Percentiles rank a stretch among this genome's conserved stretches.
phyloP scores from a whole-genome alignment of 768 basidiomycete species.

The Boletus bicolor region DNA sequence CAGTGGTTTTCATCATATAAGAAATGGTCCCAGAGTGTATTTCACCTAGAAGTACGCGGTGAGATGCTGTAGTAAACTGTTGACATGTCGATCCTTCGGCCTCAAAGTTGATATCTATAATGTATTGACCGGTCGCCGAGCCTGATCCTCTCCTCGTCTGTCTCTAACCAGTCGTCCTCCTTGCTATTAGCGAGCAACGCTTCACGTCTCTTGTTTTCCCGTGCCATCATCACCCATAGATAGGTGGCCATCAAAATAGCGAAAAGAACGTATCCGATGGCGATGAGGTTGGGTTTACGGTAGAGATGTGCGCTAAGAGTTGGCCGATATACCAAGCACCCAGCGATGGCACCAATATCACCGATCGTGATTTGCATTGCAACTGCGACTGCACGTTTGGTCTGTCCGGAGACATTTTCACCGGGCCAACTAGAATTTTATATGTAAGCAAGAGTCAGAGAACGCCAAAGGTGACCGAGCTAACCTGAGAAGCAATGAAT shows the following conservation, averaged over 20 bases:
- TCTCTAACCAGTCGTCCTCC: slow-evolving; percentile 8
- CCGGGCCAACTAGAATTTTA: slow-evolving; percentile 45
- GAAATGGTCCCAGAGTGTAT: not conserved
- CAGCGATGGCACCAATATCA: slow-evolving; percentile 57
- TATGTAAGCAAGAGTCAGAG: not conserved
- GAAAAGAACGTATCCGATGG: slow-evolving; percentile 58
- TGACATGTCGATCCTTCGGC: not conserved
- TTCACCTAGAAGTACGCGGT: not conserved
- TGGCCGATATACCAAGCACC: slow-evolving; percentile 54
- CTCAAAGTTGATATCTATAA: slow-evolving; percentile 30
- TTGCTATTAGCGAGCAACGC: slow-evolving; percentile 15
- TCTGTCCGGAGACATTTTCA: slow-evolving; percentile 68
- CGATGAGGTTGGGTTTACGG: slow-evolving; percentile 54
- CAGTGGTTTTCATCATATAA: not conserved
- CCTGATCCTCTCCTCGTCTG: slow-evolving; percentile 21
- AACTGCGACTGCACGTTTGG: slow-evolving; percentile 59
- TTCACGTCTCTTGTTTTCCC: slow-evolving; percentile 48
- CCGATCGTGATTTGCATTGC: slow-evolving; percentile 66
- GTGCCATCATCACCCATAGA: slow-evolving; percentile 46
- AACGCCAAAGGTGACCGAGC: not conserved
- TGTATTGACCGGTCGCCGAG: slow-evolving; percentile 31
- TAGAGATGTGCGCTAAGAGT: slow-evolving; percentile 44
- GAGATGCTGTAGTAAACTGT: not conserved
- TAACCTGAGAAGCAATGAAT: slow-evolving; percentile 53
- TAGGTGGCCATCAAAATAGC: slow-evolving; percentile 41